A percentile compares a stretch with the other conserved stretches of the same genome.
phyloP scores from a whole-genome alignment of 805 yeast species.

The Wickerhamiella azymoides region DNA sequence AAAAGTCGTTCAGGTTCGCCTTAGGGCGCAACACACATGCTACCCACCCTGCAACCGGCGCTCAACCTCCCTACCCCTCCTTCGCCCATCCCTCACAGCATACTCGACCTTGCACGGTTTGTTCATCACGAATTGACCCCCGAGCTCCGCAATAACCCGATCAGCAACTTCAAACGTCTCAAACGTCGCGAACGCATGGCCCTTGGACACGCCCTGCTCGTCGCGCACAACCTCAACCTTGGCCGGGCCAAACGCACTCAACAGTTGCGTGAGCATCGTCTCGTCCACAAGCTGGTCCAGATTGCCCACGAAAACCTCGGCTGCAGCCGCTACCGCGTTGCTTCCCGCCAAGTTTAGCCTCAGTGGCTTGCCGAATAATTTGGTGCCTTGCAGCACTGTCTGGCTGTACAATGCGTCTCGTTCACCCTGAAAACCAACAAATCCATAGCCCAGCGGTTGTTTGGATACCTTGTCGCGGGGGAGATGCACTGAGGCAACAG shows the following conservation, averaged over 20 bases:
- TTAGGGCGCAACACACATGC: no score
- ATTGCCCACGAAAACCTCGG: constrained; percentile 56
- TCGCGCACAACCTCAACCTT: constrained; percentile 28
- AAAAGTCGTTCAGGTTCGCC: no score
- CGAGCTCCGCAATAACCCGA: constrained; percentile 51
- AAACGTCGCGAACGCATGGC: constrained; percentile 54
- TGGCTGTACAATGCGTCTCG: constrained; percentile 60
- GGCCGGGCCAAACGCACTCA: constrained; percentile 55
- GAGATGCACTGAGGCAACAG: constrained; percentile 51
- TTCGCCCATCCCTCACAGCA: constrained; percentile 51
- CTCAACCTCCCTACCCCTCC: constrained; percentile 73
- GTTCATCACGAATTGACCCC: constrained; percentile 58
- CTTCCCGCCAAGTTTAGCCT: constrained; percentile 40
- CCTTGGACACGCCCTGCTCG: constrained; percentile 37
- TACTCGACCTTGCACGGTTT: constrained; percentile 46
- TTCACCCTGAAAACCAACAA: constrained; percentile 50
- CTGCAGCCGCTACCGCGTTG: constrained; percentile 35
- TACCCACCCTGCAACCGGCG: constrained; percentile 36
- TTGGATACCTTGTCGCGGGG: constrained; percentile 67
- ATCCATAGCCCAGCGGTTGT: constrained; percentile 77
- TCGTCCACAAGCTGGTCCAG: constrained; percentile 55
- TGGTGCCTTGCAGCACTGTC: constrained; percentile 43
- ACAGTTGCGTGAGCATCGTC: constrained; percentile 39
- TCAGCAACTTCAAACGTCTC: constrained; percentile 58
- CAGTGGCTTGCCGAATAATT: constrained; percentile 47